A percentile compares a stretch with the other conserved stretches of the same genome.
phyloP scores from a whole-genome alignment of 345 rosid genomes.

The Populus simonii region DNA sequence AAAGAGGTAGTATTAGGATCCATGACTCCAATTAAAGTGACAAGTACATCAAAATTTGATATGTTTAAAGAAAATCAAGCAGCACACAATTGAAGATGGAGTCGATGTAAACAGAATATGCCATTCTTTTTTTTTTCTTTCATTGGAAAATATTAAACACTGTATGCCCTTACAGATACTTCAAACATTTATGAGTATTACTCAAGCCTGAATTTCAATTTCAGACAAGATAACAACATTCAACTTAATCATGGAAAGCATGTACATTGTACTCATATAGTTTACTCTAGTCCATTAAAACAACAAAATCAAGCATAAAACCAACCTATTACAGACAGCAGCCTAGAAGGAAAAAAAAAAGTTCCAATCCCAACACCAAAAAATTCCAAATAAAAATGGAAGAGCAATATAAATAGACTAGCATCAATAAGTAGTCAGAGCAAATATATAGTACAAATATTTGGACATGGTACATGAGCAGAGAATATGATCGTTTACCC shows the following conservation, averaged over 20 bases:
- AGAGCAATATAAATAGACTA: background rate
- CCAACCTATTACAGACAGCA: background rate
- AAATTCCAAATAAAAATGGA: background rate
- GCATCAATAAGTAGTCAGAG: background rate
- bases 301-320: background rate
- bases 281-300: background rate
- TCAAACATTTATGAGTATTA: background rate
- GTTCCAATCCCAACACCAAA: background rate
- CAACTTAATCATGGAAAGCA: background rate
- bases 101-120: background rate
- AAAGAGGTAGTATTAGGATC: slow-evolving; percentile 22
- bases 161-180: background rate
- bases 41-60: background rate
- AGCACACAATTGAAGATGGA: background rate
- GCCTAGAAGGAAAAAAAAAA: background rate
- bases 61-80: background rate
- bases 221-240: background rate
- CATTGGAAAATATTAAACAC: background rate
- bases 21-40: background rate
- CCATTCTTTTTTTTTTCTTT: background rate
- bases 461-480: background rate
- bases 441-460: background rate
- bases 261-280: background rate
- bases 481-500: background rate
- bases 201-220: background rate